Evolutionary conservation across 2,329 filamentous ascomycete species (phyloP).

Genomic region (Lachnellula hyalina): DNA sequence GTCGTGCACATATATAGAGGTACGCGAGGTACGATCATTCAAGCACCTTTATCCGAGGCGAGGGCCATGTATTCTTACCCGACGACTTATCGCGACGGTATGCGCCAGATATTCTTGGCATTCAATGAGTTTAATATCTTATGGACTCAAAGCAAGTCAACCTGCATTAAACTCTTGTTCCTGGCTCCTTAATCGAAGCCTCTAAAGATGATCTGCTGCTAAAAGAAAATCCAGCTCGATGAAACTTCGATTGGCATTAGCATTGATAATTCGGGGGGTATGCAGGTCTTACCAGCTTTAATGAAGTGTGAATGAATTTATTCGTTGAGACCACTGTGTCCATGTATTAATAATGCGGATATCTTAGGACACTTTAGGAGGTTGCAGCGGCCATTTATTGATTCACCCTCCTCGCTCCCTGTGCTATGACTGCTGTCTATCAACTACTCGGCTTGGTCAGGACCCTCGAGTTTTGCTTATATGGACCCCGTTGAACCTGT

Average conservation of each 20-base stretch:
- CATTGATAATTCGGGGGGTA: constrained; percentile 38
- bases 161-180: constrained; percentile 11
- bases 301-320: not conserved
- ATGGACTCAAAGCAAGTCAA: constrained; percentile 11
- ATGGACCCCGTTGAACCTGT: not conserved
- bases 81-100: constrained; percentile 14
- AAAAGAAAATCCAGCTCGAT: constrained; percentile 39
- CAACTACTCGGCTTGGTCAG: not conserved
- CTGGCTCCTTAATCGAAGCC: constrained; percentile 8
- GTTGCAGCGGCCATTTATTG: not conserved
- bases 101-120: constrained; percentile 4
- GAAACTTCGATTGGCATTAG: constrained; percentile 37
- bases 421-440: not conserved
- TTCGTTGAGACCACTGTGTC: not conserved
- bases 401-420: not conserved
- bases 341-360: not conserved
- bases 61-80: constrained; percentile 12
- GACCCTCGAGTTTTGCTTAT: too few species aligned
- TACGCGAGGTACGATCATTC: constrained; percentile 12
- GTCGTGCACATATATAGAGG: constrained; percentile 5
- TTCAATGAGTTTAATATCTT: constrained; percentile 13
- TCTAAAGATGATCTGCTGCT: constrained; percentile 33
- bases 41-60: constrained; percentile 19
- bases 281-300: constrained; percentile 28
- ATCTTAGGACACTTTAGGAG: not conserved